These are phyloP conservation scores for Epipyxis sp. DNA, from an alignment of 108 stramenopile species.

Conservation along the genomic window DNA sequence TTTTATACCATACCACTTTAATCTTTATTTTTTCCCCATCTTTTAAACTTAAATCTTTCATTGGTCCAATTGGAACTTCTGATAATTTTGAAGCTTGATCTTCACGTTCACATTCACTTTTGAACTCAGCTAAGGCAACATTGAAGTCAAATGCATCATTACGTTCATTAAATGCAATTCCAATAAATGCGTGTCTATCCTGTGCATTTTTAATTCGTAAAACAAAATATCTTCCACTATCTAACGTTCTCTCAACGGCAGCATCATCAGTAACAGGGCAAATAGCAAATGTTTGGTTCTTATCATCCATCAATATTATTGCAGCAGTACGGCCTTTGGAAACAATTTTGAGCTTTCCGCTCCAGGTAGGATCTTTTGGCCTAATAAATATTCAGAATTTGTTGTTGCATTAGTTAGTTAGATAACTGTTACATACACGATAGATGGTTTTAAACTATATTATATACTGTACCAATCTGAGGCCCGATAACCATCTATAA, in stretches of 20 bases:
- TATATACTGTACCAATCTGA: no score
- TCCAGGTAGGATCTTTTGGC: constrained; percentile 41
- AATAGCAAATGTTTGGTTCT: constrained; percentile 73
- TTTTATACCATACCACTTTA: constrained; percentile 21
- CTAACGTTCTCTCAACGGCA: constrained; percentile 80
- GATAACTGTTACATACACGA: no score
- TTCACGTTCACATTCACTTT: constrained; percentile 47
- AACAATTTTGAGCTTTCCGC: constrained; percentile 79
- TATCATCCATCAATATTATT: constrained; percentile 64
- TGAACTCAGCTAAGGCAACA: constrained; percentile 79
- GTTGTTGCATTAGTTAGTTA: no score
- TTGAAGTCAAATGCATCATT: constrained; percentile 98
- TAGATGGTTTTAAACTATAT: no score
- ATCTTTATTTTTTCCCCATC: constrained; percentile 84
- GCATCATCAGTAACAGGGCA: constrained; percentile 64
- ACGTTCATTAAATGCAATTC: constrained; percentile 92
- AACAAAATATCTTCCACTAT: constrained; percentile 83
- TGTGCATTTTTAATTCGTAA: constrained; percentile 67
- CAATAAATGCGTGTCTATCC: constrained; percentile 90
- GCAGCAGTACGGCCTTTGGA: constrained; percentile 73
- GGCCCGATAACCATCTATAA: no score
- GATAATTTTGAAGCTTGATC: constrained; percentile 33
- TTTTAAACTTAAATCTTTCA: constrained; percentile 82
- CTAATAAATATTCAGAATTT: neutral
- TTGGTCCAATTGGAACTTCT: constrained; percentile 24